Evolutionary conservation across 805 yeast genomes (phyloP), one percentile per base, ranked within the genome.

Genomic region (Wickerhamomyces xylosicus): DNA sequence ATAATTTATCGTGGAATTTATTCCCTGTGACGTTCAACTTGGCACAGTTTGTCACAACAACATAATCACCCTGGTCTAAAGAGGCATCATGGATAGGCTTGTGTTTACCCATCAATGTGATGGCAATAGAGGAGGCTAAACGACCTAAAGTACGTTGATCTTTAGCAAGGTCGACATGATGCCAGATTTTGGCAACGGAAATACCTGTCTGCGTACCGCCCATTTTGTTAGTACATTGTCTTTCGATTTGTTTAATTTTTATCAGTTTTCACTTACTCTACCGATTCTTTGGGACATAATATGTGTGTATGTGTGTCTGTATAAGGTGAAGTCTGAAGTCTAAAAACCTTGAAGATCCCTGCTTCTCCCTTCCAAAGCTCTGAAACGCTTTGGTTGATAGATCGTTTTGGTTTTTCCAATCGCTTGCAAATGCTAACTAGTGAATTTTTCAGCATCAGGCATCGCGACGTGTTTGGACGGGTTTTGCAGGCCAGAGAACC

Each of bases 41-140:
- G 42, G 85, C 72, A 54, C 96, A 87, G 64, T 92, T 94, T 13
- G 97, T 84, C 2, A 90, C 96, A 11, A 92, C 97, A 11, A 92
- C 97, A 55, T 89, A 92, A 61, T 92, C 99, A 13, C 99, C 99
- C 47, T 79, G 77, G 63, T 92, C 99, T 57, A 82, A 54, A 8
- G 81, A 71, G 21, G 74, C 76, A 52, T 87, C 85, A 47, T 64
- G 81, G 0, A 86, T 73, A 4, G 99, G 99, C 67, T 92, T 92
- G 65, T 92, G 97, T 60, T 92, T 92, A n/a, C 99, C 99, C 63
- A 85, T 86, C 33, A 92, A 69, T 0, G 92, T 79, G 22, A 77
- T 68, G 19, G 98, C 97, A 41, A 92, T 87, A 41, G 79, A 71
- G 1, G 95, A 70, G 4, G 99, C 97, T 41, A 92, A 61, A 56